Evolutionary conservation across 2,329 filamentous ascomycete genomes (phyloP), one percentile per base, ranked within the genome.

Genomic region (Calonectria hawksworthii): DNA sequence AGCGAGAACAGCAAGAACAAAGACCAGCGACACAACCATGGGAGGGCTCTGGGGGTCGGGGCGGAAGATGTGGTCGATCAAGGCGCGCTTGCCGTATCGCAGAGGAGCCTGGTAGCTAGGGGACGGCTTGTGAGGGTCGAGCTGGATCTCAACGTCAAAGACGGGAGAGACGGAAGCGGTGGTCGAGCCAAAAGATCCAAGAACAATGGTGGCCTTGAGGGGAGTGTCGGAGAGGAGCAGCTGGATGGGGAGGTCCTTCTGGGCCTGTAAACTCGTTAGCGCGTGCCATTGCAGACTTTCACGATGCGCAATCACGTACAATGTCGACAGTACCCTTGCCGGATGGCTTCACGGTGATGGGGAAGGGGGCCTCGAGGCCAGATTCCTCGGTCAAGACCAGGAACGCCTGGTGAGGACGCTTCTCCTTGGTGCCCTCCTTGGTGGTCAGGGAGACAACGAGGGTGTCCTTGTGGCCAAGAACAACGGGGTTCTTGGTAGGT

Each of bases 341-440:
- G 81, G 90, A 95, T 13, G 97, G 94, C 88, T 98, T 98, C 63
- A 98, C 88, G 14, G 88, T 93, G 80, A 99, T 90, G 1, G 96
- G 92, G 82, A 96, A 98, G 1, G 96, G 96, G 30, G 96, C 93
- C 85, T 99, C 96, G 61, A 99, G 89, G 44, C 95, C 95, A 14
- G 93, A 93, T 16, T 89, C 87, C 80, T 99, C 96, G 80, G 92
- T 93, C 73, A 99, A 86, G 21, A 97, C 90, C 69, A 99, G 89
- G 88, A 98, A 98, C 8, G 96, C 96, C 86, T 99, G 97, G 86
- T 99, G 97, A 80, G 97, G 95, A 78, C 94, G 92, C 89, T 96
- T 96, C 61, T 92, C 90, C 80, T 92, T 93, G 86, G 93, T 92
- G 83, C 91, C 93, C 82, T 98, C 95, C 83, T 94, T 94, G 11